A percentile compares a stretch with the other conserved stretches of the same genome.
phyloP scores from a whole-genome alignment of 805 yeast species.

The Candida maltosa region DNA sequence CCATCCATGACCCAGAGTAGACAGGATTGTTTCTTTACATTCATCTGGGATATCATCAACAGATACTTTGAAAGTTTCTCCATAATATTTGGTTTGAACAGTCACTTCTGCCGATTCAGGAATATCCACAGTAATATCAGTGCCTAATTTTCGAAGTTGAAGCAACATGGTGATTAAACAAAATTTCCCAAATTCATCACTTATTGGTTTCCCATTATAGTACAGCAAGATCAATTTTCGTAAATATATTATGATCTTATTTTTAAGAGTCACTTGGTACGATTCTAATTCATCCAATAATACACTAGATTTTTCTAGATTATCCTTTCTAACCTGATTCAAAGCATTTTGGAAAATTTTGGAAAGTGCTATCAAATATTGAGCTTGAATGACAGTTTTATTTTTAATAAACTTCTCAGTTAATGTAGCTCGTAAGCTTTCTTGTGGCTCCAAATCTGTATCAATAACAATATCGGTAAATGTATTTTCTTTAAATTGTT shows the following conservation, averaged over 20 bases:
- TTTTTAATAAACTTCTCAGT: constrained; percentile 6
- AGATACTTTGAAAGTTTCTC: constrained; percentile 26
- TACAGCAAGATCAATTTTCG: constrained; percentile 4
- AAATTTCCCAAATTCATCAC: constrained; percentile 18
- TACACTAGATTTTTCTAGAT: neutral
- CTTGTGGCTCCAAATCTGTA: neutral
- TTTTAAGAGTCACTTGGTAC: neutral
- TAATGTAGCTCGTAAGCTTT: neutral
- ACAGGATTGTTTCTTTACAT: constrained; percentile 16
- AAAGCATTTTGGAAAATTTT: constrained; percentile 13
- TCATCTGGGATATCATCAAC: constrained; percentile 12
- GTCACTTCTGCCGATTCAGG: constrained; percentile 19
- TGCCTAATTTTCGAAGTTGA: constrained; percentile 7
- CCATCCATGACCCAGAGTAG: constrained; percentile 35
- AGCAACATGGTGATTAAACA: constrained; percentile 14
- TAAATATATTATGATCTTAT: constrained; percentile 3
- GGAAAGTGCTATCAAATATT: constrained; percentile 6
- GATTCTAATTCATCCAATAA: neutral
- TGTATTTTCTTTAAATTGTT: constrained; percentile 3
- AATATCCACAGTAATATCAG: constrained; percentile 3
- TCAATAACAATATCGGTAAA: neutral
- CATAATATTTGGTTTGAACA: constrained; percentile 27
- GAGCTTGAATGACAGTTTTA: constrained; percentile 5
- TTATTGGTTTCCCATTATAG: constrained; percentile 7
- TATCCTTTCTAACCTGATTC: constrained; percentile 10